phyloP scores from a whole-genome alignment of 805 yeast species.

The Yarrowia sp. region DNA sequence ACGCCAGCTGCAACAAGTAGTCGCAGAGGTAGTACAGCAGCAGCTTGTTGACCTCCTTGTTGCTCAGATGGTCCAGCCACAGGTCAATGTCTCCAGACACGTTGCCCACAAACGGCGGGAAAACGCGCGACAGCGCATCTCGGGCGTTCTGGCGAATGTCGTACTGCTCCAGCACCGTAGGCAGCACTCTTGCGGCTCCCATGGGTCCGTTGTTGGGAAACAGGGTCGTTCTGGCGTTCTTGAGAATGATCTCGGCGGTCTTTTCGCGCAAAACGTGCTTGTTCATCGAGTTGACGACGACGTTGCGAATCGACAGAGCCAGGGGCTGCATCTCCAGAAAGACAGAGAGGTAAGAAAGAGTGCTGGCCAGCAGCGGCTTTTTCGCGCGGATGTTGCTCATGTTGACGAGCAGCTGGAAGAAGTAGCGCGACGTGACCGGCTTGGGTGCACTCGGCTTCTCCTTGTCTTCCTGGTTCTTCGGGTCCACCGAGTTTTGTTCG shows the following conservation, averaged over 20 bases:
- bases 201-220: conserved; percentile 51
- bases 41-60: conserved; percentile 37
- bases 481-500: not conserved
- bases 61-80: conserved; percentile 34
- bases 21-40: conserved; percentile 36
- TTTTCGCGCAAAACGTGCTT: conserved; percentile 27
- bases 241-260: conserved; percentile 34
- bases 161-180: conserved; percentile 44
- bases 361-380: not conserved
- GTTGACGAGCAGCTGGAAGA: not conserved
- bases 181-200: conserved; percentile 50
- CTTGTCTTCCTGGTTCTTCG: not conserved
- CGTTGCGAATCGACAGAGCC: conserved; percentile 29
- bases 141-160: conserved; percentile 31
- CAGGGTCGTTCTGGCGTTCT: conserved; percentile 41
- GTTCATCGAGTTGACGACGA: conserved; percentile 26
- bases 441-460: not conserved
- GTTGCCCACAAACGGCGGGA: conserved; percentile 29
- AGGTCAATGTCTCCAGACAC: conserved; percentile 30
- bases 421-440: not conserved
- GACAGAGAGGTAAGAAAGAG: not conserved
- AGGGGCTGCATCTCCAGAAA: conserved; percentile 29
- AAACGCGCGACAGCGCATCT: conserved; percentile 30
- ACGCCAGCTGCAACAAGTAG: conserved; percentile 32
- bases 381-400: conserved; percentile 10